Base-by-base conservation (phyloP, 257 asterid species). In the Forsythia suspensa region DNA sequence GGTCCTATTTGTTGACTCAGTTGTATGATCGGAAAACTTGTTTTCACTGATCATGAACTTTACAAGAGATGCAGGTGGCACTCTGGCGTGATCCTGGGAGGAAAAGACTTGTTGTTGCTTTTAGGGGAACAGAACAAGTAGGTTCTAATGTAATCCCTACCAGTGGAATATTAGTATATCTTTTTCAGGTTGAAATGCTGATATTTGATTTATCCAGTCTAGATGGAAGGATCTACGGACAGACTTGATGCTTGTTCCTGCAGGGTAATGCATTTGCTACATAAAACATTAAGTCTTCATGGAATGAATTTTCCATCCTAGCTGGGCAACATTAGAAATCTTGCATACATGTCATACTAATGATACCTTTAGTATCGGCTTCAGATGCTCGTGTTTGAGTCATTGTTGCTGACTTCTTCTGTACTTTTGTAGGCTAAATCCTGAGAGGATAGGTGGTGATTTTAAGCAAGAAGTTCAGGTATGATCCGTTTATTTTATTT, bases 51-150 rank as follows among this genome's bases (percentile, higher is more conserved):
- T 69, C 68, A 65, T 85, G 79, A 41, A 77, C 48, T 76, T 38
- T 83, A 8, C 66, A 65, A 81, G 72, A 72, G 76, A 51, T 88
- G 85, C 88, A 96, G 98, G 97, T 94, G 34, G 97, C 98, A 21
- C 89, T 96, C 79, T 96, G 99, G 99, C 94, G 97, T 10, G 99
- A 96, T 84, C 83, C 77, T 21, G 70, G 79, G 41, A 85, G 98
- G 83, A 91, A 81, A 82, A 90, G 99, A 85, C 91, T 94, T 69
- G 99, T 94, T 21, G 92, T 92, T 80, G 98, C 99, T 73, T 96
- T 94, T 89, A 91, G 99, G 83, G 99, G 99, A 89, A 96, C 99
- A 20, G 98, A 96, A 86, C 99, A 96, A 85, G 99, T 96, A 80
- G 80, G 92, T 86, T 82, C 20, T 75, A 37, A 38, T 52, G 7